Conservation (phyloP, 441 rosid species). For the Capsella rubella region DNA sequence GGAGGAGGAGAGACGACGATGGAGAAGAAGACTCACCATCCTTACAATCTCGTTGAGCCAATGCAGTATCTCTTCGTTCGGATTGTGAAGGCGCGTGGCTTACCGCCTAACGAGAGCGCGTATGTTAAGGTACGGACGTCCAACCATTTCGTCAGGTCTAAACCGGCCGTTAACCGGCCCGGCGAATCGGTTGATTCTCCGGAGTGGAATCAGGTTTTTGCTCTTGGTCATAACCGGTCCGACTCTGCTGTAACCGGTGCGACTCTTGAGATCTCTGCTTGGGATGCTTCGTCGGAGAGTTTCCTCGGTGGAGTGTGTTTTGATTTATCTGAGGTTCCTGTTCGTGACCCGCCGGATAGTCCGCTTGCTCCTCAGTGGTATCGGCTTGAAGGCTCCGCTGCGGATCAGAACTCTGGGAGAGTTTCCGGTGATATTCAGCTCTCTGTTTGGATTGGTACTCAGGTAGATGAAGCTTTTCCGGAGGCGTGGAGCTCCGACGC, state of each 20-base stretch:
- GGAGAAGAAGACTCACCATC: slow-evolving; percentile 52
- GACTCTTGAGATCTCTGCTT: slow-evolving; percentile 82
- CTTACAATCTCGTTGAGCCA: slow-evolving; percentile 83
- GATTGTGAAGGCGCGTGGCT: slow-evolving; percentile 78
- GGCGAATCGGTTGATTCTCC: slow-evolving; percentile 65
- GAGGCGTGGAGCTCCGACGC: slow-evolving; percentile 92
- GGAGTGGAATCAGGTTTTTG: slow-evolving; percentile 86
- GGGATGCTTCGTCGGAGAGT: slow-evolving; percentile 74
- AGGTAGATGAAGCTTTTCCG: slow-evolving; percentile 89
- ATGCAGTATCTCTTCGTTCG: slow-evolving; percentile 79
- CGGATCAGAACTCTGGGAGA: slow-evolving; percentile 50
- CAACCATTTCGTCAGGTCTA: slow-evolving; percentile 51
- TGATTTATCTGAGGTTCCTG: slow-evolving; percentile 83
- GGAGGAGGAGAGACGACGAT: slow-evolving; percentile 34
- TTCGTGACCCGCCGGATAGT: slow-evolving; percentile 87
- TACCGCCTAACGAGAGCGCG: slow-evolving; percentile 64
- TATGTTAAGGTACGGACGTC: slow-evolving; percentile 69
- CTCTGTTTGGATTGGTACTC: slow-evolving; percentile 95
- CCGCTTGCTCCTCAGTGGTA: slow-evolving; percentile 96
- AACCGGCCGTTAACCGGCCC: slow-evolving; percentile 63
- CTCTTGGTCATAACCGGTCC: slow-evolving; percentile 58
- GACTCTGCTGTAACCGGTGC: slow-evolving; percentile 55
- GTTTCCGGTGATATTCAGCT: slow-evolving; percentile 89
- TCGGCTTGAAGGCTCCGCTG: slow-evolving; percentile 62
- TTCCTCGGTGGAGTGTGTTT: slow-evolving; percentile 90